Percentiles rank a stretch among this genome's conserved stretches.
These are phyloP conservation scores for Paramecium biaurelia DNA, from an alignment of 73 alveolate genomes.

Conservation along the genomic window DNA sequence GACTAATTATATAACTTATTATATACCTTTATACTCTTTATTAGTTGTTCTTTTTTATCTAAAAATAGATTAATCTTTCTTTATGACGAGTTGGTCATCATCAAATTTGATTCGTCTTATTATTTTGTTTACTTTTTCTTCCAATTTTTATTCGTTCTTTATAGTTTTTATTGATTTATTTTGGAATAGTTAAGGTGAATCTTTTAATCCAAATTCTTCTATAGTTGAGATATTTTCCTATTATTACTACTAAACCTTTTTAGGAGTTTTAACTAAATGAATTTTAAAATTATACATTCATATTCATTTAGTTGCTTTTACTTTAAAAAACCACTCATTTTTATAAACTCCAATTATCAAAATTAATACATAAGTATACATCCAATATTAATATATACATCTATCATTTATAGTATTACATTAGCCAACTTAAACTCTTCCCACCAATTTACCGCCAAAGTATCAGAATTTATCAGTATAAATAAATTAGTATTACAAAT, in stretches of 20 bases:
- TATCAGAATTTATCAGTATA: background rate
- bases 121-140: background rate
- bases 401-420: background rate
- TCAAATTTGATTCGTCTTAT: background rate
- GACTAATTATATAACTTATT: background rate
- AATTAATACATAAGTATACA: background rate
- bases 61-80: background rate
- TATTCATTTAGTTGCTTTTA: background rate
- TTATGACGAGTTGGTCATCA: background rate
- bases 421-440: background rate
- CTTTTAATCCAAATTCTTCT: background rate
- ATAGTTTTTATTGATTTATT: background rate
- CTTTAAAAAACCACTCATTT: background rate
- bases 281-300: background rate
- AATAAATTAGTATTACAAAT: background rate
- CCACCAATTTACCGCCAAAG: background rate
- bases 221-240: background rate
- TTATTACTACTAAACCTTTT: background rate
- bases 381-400: background rate
- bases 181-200: background rate
- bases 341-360: background rate
- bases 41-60: background rate
- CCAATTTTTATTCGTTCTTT: background rate
- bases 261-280: constrained; percentile 7
- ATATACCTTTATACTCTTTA: background rate